Percentiles rank a stretch among this genome's conserved stretches.
These are phyloP conservation scores for Neurospora sp. DNA, from an alignment of 495 filamentous ascomycete species.

Conservation along the genomic window DNA sequence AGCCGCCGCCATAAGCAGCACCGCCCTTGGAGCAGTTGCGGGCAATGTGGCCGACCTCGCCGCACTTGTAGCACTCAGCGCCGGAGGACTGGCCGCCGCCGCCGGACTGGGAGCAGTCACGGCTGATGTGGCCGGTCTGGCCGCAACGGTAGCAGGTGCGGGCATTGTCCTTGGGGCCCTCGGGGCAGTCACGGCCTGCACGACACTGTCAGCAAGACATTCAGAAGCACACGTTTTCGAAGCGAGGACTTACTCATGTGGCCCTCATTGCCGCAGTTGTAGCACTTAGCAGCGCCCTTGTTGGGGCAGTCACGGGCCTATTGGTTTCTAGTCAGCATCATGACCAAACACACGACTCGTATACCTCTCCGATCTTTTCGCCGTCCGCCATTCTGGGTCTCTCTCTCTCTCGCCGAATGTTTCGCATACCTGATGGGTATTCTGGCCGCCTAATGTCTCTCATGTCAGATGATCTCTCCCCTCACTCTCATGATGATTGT, in stretches of 20 bases:
- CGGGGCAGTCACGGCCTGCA: conserved; percentile 80
- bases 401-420: conserved; percentile 14
- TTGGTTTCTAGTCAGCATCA: conserved; percentile 14
- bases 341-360: not conserved
- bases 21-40: conserved; percentile 74
- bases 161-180: conserved; percentile 64
- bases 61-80: conserved; percentile 96
- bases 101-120: conserved; percentile 62
- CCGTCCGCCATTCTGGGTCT: not conserved
- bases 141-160: conserved; percentile 96
- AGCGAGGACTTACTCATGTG: conserved; percentile 64
- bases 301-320: conserved; percentile 91
- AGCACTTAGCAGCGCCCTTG: conserved; percentile 83
- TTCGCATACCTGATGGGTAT: conserved; percentile 39
- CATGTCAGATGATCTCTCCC: conserved; percentile 32
- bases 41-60: conserved; percentile 92
- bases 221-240: not conserved
- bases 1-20: conserved; percentile 31
- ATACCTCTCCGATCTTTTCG: conserved; percentile 9
- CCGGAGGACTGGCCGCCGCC: conserved; percentile 30
- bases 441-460: conserved; percentile 37
- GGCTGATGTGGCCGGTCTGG: conserved; percentile 79
- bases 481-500: conserved; percentile 8
- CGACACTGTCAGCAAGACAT: conserved; percentile 1
- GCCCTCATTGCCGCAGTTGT: conserved; percentile 56